These are phyloP conservation scores for Candida sakaeoensis DNA, from an alignment of 805 yeast species.

Conservation along the genomic window DNA sequence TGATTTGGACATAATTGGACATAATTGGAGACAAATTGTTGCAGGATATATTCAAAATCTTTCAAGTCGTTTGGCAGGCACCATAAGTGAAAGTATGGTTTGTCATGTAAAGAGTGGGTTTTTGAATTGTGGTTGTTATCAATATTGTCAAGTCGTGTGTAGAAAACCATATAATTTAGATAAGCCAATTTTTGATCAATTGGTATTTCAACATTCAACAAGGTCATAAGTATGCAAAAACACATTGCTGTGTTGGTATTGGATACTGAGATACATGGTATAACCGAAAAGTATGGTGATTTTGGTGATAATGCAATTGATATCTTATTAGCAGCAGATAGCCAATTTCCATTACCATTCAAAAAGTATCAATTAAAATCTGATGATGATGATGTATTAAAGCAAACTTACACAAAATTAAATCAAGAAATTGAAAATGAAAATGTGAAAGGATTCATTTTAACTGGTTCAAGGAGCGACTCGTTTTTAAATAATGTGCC, in stretches of 20 bases:
- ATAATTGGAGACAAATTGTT: too few relatives aligned
- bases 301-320: constrained; percentile 47
- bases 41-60: too few relatives aligned
- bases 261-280: constrained; percentile 32
- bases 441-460: constrained; percentile 37
- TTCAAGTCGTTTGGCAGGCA: too few relatives aligned
- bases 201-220: neutral
- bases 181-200: neutral
- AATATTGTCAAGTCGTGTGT: neutral
- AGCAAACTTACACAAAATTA: constrained; percentile 14
- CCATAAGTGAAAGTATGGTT: too few relatives aligned
- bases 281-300: constrained; percentile 41
- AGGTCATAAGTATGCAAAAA: too few relatives aligned
- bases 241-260: constrained; percentile 40
- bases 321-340: constrained; percentile 19
- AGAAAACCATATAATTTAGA: neutral
- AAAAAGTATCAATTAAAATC: constrained; percentile 16
- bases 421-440: constrained; percentile 23
- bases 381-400: neutral
- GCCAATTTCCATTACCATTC: constrained; percentile 2
- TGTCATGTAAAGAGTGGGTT: too few relatives aligned
- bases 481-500: constrained; percentile 35
- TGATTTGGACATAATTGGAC: too few relatives aligned
- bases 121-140: neutral
- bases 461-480: constrained; percentile 53